Evolutionary conservation across 306 rosid genomes (phyloP).

Genomic region (Sechiopsis laciniata): DNA sequence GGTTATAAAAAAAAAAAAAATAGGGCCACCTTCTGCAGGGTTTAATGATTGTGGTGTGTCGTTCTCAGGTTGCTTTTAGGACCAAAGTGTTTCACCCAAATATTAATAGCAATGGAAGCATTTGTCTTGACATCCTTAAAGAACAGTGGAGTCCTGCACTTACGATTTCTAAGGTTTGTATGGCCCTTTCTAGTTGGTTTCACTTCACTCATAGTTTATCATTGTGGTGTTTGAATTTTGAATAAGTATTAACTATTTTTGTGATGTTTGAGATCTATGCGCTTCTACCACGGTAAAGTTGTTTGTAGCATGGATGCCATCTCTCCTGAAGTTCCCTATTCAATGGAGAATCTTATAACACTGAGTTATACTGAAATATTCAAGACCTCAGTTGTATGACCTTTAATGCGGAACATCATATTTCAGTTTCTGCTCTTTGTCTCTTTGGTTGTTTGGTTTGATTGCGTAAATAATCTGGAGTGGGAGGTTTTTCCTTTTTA

Average conservation of each 20-base stretch:
- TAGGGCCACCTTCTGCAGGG: not conserved
- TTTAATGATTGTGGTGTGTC: not conserved
- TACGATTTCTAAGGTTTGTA: slow-evolving; percentile 52
- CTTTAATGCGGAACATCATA: not conserved
- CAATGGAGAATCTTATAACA: slow-evolving; percentile 2
- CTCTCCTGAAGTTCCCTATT: not conserved
- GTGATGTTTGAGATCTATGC: not conserved
- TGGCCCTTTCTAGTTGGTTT: too few relatives aligned
- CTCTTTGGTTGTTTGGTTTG: not conserved
- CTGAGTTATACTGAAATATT: not conserved
- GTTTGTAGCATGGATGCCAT: not conserved
- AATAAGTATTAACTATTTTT: not conserved
- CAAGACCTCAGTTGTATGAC: not conserved
- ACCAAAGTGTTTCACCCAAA: slow-evolving; percentile 71
- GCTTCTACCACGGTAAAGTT: not conserved
- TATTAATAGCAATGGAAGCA: slow-evolving; percentile 69
- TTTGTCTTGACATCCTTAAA: slow-evolving; percentile 64
- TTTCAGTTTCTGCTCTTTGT: not conserved
- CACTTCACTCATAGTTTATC: not conserved
- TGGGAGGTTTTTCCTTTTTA: not conserved
- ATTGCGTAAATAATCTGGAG: not conserved
- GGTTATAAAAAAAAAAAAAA: too few relatives aligned
- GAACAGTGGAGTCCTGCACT: slow-evolving; percentile 79
- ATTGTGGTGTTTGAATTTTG: not conserved
- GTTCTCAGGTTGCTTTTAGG: slow-evolving; percentile 49